phyloP scores from a whole-genome alignment of 179 eudicot species.

The Beta lomatogona region DNA sequence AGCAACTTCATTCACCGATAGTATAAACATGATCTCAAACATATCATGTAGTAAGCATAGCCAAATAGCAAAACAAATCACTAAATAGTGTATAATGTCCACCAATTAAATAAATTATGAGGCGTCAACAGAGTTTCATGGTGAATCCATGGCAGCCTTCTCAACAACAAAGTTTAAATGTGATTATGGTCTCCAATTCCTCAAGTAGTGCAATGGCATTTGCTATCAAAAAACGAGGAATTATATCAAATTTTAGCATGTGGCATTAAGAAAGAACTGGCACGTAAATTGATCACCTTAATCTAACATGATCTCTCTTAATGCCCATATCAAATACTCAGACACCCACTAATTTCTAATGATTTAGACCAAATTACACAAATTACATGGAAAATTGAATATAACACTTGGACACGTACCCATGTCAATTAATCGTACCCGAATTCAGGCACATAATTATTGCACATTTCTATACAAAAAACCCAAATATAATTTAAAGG shows the following conservation, averaged over 20 bases:
- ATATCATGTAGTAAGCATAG: neutral
- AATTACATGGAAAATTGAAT: neutral
- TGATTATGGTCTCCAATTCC: neutral
- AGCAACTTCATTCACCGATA: neutral
- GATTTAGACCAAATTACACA: neutral
- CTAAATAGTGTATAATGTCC: neutral
- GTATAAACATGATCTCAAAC: neutral
- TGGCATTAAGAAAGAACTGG: neutral
- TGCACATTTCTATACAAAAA: neutral
- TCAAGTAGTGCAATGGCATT: neutral
- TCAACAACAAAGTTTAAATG: neutral
- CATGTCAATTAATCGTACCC: neutral
- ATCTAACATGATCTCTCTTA: neutral
- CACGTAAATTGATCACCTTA: neutral
- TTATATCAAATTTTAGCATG: too few species aligned
- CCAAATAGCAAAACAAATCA: conserved; percentile 15
- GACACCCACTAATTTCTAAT: neutral
- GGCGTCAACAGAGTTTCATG: neutral
- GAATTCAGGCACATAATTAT: neutral
- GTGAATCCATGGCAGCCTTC: neutral
- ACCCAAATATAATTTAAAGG: neutral
- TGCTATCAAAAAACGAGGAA: neutral
- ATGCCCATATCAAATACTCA: neutral
- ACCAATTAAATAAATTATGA: neutral
- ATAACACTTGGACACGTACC: neutral